Evolutionary conservation across 2,329 filamentous ascomycete species (phyloP), one percentile per base, ranked within the genome.

Genomic region (Cercospora berteroae): DNA sequence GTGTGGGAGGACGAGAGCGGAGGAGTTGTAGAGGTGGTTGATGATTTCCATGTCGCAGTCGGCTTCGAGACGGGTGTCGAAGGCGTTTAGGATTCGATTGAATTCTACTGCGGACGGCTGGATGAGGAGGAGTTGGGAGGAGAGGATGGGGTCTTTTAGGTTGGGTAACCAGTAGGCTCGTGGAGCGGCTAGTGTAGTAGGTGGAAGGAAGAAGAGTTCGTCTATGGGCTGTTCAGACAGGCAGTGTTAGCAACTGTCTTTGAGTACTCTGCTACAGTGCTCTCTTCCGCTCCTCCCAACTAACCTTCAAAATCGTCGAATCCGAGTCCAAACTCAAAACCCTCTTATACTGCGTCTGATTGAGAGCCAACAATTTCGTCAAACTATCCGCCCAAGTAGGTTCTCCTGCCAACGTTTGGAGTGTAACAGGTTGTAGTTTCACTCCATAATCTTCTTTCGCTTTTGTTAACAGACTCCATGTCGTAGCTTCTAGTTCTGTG

Each of bases 11-110:
- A 90, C 81, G 75, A 89, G 75, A 2, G 87, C 87, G 29, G 77
- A 85, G 48, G 86, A 81, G 2, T 79, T 81, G 70, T 89, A 91
- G 6, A 88, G 83, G 10, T 84, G 79, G 71, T 92, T 90, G 56
- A 90, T 78, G 0, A 91, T 80, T 71, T 90, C 88, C 88, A 90
- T 90, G 68, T 91, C 89, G 67, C 87, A 89, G 9, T 85, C 76
- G 23, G 79, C 75, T 44, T 74, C 72, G 9, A 31, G 57, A n/a
- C 69, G 67, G 25, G 72, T 67, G 58, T 77, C 72, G 66, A 87
- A 84, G 64, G 90, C 88, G 10, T 9, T 72, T 72, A 20, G 16
- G 16, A 68, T 23, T 5, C 31, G 59, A 12, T 52, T 20, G 18
- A 68, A 56, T n/a, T 55, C 44, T 27, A 59, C 10, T 16, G 79